These are phyloP conservation scores for Incumbomyces lentus DNA, from an alignment of 2,329 filamentous ascomycete genomes.

Conservation along the genomic window DNA sequence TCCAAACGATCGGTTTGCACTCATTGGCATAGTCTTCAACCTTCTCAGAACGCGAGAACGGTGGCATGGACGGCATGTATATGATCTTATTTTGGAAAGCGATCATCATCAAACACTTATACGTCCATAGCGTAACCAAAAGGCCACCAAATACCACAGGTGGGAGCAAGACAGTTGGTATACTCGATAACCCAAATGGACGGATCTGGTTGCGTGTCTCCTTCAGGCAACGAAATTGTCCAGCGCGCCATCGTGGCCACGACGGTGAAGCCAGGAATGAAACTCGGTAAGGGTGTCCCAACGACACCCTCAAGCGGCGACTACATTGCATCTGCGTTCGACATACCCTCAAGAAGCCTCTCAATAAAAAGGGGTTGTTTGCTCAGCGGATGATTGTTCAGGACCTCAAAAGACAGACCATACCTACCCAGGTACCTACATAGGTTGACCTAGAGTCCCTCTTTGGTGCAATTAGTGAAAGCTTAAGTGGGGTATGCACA, in stretches of 20 bases:
- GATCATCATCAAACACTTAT: constrained; percentile 62
- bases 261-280: too few relatives aligned
- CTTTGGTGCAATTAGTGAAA: too few relatives aligned
- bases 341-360: too few relatives aligned
- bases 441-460: too few relatives aligned
- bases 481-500: too few relatives aligned
- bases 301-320: neutral
- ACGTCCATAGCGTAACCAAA: constrained; percentile 52
- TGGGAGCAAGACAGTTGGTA: constrained; percentile 47
- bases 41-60: constrained; percentile 56
- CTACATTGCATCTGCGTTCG: constrained; percentile 4
- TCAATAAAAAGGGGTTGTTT: neutral
- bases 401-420: too few relatives aligned
- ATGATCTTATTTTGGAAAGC: constrained; percentile 73
- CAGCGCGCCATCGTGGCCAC: neutral
- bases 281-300: neutral
- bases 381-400: too few relatives aligned
- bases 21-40: constrained; percentile 52
- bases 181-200: constrained; percentile 16
- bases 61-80: constrained; percentile 67
- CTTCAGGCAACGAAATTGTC: neutral
- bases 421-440: too few relatives aligned
- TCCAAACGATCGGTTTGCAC: constrained; percentile 56
- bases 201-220: constrained; percentile 1
- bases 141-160: constrained; percentile 58